A percentile compares a stretch with the other conserved stretches of the same genome.
Evolutionary conservation across 768 basidiomycete genomes (phyloP).

Genomic region (Collybia nuda): DNA sequence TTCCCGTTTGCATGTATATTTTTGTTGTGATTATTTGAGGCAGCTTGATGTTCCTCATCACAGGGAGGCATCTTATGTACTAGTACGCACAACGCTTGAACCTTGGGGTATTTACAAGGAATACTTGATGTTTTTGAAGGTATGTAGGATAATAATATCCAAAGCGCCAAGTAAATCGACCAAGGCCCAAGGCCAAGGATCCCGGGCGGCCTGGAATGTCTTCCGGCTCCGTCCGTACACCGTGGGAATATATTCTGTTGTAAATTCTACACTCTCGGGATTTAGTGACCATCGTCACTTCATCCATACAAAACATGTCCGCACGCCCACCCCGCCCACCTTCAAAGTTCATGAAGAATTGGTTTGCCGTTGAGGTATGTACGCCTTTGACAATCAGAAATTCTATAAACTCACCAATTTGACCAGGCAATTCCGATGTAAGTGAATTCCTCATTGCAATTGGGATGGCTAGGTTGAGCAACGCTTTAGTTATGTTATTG

Average conservation of each 20-base stretch:
- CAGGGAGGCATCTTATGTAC: constrained; percentile 26
- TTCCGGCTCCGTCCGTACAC: constrained; percentile 33
- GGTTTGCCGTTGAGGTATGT: constrained; percentile 73
- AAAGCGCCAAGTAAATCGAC: too few relatives aligned
- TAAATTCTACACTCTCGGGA: not conserved
- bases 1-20: constrained; percentile 15
- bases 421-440: constrained; percentile 53
- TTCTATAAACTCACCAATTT: constrained; percentile 4
- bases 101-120: constrained; percentile 8
- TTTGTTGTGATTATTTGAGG: constrained; percentile 19
- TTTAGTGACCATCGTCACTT: not conserved
- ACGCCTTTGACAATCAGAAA: constrained; percentile 6
- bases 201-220: not conserved
- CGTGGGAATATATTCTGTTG: constrained; percentile 28
- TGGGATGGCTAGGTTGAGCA: too few relatives aligned
- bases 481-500: constrained; percentile 44
- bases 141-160: too few relatives aligned
- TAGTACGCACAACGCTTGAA: constrained; percentile 22
- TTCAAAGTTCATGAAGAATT: constrained; percentile 56
- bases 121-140: not conserved
- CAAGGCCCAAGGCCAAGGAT: too few relatives aligned
- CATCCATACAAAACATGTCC: constrained; percentile 10
- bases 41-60: constrained; percentile 28
- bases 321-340: constrained; percentile 26
- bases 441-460: constrained; percentile 15